Conservation (phyloP, 1,284 basidiomycete genomes). For the Lentinula novae-zelandiae region DNA sequence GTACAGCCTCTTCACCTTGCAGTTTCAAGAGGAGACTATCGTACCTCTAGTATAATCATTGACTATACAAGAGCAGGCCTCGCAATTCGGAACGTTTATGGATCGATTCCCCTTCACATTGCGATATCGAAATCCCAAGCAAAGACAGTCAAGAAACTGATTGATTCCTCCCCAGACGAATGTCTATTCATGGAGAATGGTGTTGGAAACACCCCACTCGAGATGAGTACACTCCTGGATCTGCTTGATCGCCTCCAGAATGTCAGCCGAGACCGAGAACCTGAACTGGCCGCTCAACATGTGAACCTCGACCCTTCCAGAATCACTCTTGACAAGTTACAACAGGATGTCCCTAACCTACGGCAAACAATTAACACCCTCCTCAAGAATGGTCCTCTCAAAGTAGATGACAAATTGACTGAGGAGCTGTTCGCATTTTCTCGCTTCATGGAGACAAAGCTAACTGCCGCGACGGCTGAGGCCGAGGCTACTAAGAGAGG, state of each 20-base stretch:
- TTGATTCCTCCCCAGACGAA: slow-evolving; percentile 33
- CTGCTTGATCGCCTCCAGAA: slow-evolving; percentile 15
- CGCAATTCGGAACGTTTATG: slow-evolving; percentile 35
- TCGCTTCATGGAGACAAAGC: slow-evolving; percentile 28
- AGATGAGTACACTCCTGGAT: slow-evolving; percentile 31
- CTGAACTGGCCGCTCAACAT: background rate
- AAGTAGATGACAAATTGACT: slow-evolving; percentile 27
- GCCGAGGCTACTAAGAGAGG: slow-evolving; percentile 2
- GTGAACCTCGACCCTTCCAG: slow-evolving; percentile 14
- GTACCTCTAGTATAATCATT: slow-evolving; percentile 32
- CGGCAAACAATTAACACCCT: slow-evolving; percentile 31
- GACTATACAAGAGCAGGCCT: slow-evolving; percentile 28
- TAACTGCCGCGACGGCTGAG: slow-evolving; percentile 21
- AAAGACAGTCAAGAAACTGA: slow-evolving; percentile 33
- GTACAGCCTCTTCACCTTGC: slow-evolving; percentile 48
- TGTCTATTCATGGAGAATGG: slow-evolving; percentile 45
- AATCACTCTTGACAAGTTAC: slow-evolving; percentile 20
- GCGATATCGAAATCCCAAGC: slow-evolving; percentile 32
- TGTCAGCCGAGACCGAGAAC: too few species aligned
- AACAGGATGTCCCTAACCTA: slow-evolving; percentile 30
- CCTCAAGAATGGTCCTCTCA: slow-evolving; percentile 28
- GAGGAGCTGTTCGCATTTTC: slow-evolving; percentile 31
- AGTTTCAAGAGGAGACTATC: slow-evolving; percentile 27
- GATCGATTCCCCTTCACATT: slow-evolving; percentile 44
- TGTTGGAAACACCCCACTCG: slow-evolving; percentile 50